Evolutionary conservation across 768 basidiomycete species (phyloP).

Genomic region (Lactarius evosmus): DNA sequence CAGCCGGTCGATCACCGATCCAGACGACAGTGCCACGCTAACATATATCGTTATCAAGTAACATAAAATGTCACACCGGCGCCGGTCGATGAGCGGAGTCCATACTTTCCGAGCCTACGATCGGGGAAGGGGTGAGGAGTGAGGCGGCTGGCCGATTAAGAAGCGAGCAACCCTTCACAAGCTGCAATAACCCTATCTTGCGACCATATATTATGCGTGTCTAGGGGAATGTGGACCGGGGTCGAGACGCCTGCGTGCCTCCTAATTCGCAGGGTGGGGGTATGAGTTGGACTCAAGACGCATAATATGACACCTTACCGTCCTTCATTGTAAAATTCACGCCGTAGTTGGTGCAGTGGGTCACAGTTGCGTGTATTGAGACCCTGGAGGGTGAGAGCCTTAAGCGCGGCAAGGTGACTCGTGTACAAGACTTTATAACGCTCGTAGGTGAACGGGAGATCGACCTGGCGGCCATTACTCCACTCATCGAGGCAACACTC

Average conservation of each 20-base stretch:
- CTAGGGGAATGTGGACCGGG: neutral
- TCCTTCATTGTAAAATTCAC: conserved; percentile 11
- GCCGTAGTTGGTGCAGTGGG: conserved; percentile 5
- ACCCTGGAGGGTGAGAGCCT: conserved; percentile 12
- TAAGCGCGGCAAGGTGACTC: neutral
- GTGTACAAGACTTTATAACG: neutral
- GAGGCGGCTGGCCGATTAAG: neutral
- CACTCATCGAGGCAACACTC: conserved; percentile 18
- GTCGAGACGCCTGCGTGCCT: conserved; percentile 4
- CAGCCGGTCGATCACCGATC: neutral
- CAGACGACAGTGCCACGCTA: too few species aligned
- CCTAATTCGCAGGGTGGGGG: neutral
- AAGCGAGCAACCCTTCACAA: neutral
- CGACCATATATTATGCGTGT: neutral
- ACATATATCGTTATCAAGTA: neutral
- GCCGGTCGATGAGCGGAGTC: neutral
- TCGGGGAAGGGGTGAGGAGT: neutral
- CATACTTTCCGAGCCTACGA: neutral
- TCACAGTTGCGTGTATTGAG: conserved; percentile 15
- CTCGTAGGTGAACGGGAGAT: conserved; percentile 8
- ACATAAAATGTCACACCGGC: neutral
- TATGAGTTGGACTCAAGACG: neutral
- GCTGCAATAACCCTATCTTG: conserved; percentile 6
- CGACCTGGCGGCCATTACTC: neutral
- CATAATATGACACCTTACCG: conserved; percentile 1